Evolutionary conservation across 2,329 filamentous ascomycete species (phyloP), one percentile per base, ranked within the genome.

Genomic region (Aspergillus glaucus): DNA sequence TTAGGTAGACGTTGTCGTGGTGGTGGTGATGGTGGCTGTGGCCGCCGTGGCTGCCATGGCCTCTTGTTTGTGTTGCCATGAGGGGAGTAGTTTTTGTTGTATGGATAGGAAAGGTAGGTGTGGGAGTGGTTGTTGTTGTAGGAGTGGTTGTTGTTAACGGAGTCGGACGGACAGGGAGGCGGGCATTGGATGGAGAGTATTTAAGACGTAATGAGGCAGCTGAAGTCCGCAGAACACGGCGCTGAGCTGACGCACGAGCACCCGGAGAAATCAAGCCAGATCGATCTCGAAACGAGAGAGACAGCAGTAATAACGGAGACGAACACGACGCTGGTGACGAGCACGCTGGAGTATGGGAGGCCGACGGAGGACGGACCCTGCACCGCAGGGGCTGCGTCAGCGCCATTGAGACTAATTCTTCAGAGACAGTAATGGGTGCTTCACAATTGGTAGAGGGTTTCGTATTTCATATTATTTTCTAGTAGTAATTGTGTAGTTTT

Each of bases 1-100:
- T 86, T 44, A 95, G 78, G 66, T 89, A 93, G 39, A 83, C 80
- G 71, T 88, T 93, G 70, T 95, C 89, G 68, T 93, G 87, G 65
- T 90, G 87, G 54, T 79, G 77, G 66, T 88, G 83, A 61, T 87
- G 83, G 51, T 75, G 73, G 58, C 82, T 80, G 56, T 84, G 79
- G 55, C 79, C 76, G 53, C 69, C 67, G 55, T 80, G 77, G 46
- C 64, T 58, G 51, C 60, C 60, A 55, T 71, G 70, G 54, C 66
- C 67, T 56, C 77, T 68, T 21, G 69, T 72, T 60, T 81, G 78
- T n/a, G 67, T 65, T 36, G 68, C 53, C 59, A 67, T 67, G 47
- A 57, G 54, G 22, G 59, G 53, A 42, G 64, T 65, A 63, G 56
- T 53, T 56, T 28, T 69, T 55, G 57, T 40, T 12, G 8, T 40